Base-by-base conservation (phyloP, 306 rosid genomes). In the Rubus parviflorus region DNA sequence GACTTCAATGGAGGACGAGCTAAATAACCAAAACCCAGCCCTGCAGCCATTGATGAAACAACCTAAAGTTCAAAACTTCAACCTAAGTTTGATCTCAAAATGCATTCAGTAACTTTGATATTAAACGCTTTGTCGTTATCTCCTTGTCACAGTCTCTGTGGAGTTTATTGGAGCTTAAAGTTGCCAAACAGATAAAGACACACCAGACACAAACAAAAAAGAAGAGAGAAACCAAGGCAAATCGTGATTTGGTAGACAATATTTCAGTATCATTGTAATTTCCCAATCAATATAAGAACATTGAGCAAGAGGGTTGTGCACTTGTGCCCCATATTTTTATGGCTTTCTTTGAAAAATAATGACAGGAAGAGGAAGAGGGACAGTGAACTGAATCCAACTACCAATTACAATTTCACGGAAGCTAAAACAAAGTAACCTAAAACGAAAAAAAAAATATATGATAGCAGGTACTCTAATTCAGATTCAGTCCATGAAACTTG, bases 321-420 rank as follows among this genome's bases (percentile, higher is more conserved):
- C 30, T 1, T 25, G 30, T 25, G 2, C 35, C 35, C 35, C 35
- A 30, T 30, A 30, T 30, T 30, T 30, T 30, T 30, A 30, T 30
- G 35, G 35, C 35, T 30, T 30, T 30, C 35, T 30, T 61, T 46
- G 45, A 77, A 22, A 70, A 61, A 72, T n/a, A 72, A 54, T 54
- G 52, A 64, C 58, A 73, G 12, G 66, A 60, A 66, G 6, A n/a
- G 20, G 38, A 70, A 8, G 22, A 72, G 67, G 37, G 65, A 54
- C 11, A 51, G 77, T 79, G 66, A 64, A 80, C 68, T 77, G 80
- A 80, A 72, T 78, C 80, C 40, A 14, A 62, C 42, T 82, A 75
- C 48, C 77, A 47, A 56, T 73, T 82, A 86, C 69, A 79, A 79
- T 75, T 62, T 49, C n/a, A 74, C 19, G 57, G 45, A 66, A 61